Percentiles rank a stretch among this genome's conserved stretches.
Evolutionary conservation across 2,329 filamentous ascomycete genomes (phyloP).

Genomic region (Diaporthe vaccinii): DNA sequence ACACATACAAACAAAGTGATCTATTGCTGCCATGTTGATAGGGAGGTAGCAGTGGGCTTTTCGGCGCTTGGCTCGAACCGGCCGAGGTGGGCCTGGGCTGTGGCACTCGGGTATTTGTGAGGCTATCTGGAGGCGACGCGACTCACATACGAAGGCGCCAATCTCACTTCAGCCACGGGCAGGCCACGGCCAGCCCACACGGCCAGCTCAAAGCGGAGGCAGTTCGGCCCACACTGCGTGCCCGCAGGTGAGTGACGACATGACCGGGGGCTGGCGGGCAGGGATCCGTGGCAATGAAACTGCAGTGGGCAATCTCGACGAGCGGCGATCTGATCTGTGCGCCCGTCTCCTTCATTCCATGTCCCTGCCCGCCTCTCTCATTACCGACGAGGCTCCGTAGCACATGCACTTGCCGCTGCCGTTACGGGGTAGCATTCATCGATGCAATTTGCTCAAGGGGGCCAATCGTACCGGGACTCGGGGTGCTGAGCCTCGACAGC

Average conservation of each 20-base stretch:
- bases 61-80: slow-evolving; percentile 22
- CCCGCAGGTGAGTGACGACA: slow-evolving; percentile 22
- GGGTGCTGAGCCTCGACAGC: slow-evolving; percentile 22
- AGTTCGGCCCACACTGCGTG: slow-evolving; percentile 12
- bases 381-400: slow-evolving; percentile 31
- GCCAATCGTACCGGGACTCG: slow-evolving; percentile 3
- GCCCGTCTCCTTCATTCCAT: slow-evolving; percentile 26
- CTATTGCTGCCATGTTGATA: slow-evolving; percentile 4
- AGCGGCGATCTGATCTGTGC: slow-evolving; percentile 29
- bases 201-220: slow-evolving; percentile 18
- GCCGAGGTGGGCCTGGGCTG: slow-evolving; percentile 6
- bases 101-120: slow-evolving; percentile 24
- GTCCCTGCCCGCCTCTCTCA: slow-evolving; percentile 26
- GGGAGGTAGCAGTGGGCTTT: slow-evolving; percentile 24
- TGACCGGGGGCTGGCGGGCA: slow-evolving; percentile 12
- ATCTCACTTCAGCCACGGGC: slow-evolving; percentile 8
- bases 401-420: slow-evolving; percentile 21
- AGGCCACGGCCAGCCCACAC: not conserved
- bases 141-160: slow-evolving; percentile 32
- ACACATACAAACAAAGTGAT: not conserved
- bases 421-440: slow-evolving; percentile 16
- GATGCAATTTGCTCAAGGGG: slow-evolving; percentile 18
- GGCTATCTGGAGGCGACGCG: slow-evolving; percentile 27
- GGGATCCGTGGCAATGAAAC: slow-evolving; percentile 28
- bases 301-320: slow-evolving; percentile 21